These are phyloP conservation scores for Microascus cirrosus DNA, from an alignment of 2,329 filamentous ascomycete species.

Conservation along the genomic window DNA sequence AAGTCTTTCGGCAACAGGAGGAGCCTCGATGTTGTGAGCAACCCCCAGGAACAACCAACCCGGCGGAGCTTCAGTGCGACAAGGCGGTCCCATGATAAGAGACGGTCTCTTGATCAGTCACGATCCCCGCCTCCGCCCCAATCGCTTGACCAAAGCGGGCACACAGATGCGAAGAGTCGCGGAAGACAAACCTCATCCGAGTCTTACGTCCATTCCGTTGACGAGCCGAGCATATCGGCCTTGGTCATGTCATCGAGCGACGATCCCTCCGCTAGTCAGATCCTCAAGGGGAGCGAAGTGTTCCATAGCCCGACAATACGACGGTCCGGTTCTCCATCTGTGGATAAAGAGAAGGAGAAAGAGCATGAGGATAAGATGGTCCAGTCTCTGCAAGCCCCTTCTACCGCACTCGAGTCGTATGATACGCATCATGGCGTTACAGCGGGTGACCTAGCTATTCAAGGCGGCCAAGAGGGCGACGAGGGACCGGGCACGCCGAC, in stretches of 20 bases:
- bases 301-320: constrained; percentile 70
- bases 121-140: background rate
- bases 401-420: constrained; percentile 5
- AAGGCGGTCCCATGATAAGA: constrained; percentile 38
- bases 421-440: constrained; percentile 22
- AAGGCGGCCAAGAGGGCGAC: constrained; percentile 9
- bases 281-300: constrained; percentile 75
- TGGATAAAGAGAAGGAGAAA: constrained; percentile 12
- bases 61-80: constrained; percentile 54
- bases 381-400: background rate
- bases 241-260: constrained; percentile 58
- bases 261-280: constrained; percentile 83
- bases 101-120: background rate
- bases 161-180: constrained; percentile 26
- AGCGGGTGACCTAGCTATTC: constrained; percentile 21
- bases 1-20: constrained; percentile 31
- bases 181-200: constrained; percentile 56
- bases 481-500: constrained; percentile 22
- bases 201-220: constrained; percentile 65
- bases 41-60: constrained; percentile 11
- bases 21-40: background rate
- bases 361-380: constrained; percentile 8
- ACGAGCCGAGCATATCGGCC: constrained; percentile 63
- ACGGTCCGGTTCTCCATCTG: constrained; percentile 30
- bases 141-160: constrained; percentile 17